These are phyloP conservation scores for Quercus rubra DNA, from an alignment of 306 rosid species.

Conservation along the genomic window DNA sequence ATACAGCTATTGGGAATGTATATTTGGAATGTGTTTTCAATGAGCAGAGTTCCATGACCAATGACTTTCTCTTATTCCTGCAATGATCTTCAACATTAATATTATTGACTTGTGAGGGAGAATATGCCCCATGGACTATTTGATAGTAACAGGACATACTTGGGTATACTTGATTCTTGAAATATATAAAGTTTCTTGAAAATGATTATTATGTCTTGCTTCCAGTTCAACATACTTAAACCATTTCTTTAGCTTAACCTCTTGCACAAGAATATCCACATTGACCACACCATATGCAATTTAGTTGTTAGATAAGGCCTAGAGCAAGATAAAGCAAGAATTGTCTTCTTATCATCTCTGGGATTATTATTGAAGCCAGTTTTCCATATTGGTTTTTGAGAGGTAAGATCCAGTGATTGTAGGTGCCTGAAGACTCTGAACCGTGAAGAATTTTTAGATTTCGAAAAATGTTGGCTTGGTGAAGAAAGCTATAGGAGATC, in stretches of 20 bases:
- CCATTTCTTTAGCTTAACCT: not conserved
- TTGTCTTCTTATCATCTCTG: not conserved
- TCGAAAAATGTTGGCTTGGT: constrained; percentile 18
- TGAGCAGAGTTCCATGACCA: not conserved
- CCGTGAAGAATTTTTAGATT: not conserved
- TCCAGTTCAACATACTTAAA: not conserved
- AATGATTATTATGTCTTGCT: not conserved
- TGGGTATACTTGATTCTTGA: not conserved
- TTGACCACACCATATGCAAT: not conserved
- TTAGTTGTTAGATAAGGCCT: not conserved
- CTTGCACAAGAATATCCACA: not conserved
- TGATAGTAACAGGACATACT: not conserved
- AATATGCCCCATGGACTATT: not conserved
- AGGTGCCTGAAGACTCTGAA: not conserved
- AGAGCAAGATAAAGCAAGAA: not conserved
- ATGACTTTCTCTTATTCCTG: constrained; percentile 26
- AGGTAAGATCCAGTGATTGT: not conserved
- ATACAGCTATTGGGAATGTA: constrained; percentile 86
- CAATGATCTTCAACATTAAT: not conserved
- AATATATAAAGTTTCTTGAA: not conserved
- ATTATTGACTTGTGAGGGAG: constrained; percentile 1
- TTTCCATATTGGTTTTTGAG: not conserved
- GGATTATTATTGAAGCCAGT: not conserved
- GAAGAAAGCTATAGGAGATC: not conserved
- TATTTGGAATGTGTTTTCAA: not conserved